phyloP scores from a whole-genome alignment of 441 rosid species.

The Aleurites moluccanus region DNA sequence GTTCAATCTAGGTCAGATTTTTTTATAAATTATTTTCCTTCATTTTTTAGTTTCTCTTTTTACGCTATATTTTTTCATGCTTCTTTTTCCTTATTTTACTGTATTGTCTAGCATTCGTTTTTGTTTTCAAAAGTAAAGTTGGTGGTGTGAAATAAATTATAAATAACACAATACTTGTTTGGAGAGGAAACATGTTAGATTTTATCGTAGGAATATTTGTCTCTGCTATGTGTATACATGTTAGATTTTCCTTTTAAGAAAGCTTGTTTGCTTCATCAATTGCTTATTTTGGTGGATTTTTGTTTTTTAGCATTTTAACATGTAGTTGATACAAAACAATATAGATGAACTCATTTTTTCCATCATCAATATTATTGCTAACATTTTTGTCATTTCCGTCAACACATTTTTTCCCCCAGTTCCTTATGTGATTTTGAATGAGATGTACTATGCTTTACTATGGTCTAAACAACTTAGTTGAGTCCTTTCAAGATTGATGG shows the following conservation, averaged over 20 bases:
- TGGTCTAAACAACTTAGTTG: conserved; percentile 3
- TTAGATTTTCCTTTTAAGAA: neutral
- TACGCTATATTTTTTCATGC: neutral
- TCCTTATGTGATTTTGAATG: neutral
- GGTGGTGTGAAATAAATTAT: neutral
- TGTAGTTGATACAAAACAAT: neutral
- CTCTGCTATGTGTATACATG: neutral
- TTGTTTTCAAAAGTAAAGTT: neutral
- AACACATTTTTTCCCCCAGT: neutral
- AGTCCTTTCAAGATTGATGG: neutral
- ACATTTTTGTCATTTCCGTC: neutral
- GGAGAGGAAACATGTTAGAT: neutral
- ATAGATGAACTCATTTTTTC: neutral
- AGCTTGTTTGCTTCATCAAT: neutral
- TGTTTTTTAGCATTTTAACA: too few relatives aligned
- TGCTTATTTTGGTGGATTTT: neutral
- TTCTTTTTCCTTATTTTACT: neutral
- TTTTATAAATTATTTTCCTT: neutral
- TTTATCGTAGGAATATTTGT: neutral
- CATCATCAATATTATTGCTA: neutral
- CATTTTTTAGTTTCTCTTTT: neutral
- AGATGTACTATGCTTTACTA: neutral
- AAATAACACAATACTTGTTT: neutral
- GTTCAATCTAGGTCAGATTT: conserved; percentile 70
- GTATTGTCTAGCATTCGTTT: neutral